Evolutionary conservation across 1,284 basidiomycete genomes (phyloP), one percentile per base, ranked within the genome.

Genomic region (Exsudoporus floridanus): DNA sequence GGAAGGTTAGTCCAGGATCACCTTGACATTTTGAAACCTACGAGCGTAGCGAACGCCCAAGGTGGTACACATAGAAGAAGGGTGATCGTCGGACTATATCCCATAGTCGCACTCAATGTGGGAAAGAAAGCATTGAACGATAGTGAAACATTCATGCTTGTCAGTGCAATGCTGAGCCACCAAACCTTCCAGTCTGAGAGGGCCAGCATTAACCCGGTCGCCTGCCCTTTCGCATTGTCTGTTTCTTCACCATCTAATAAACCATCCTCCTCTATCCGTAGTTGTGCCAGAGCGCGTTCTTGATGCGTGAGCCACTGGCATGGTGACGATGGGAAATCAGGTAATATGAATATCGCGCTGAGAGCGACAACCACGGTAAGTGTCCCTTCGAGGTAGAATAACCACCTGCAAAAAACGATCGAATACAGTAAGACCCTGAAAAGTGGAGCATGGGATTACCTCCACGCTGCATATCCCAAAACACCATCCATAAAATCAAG

Each of bases 311-410:
- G 76, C 82, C 83, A 88, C 47, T 59, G 70, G 27, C 81, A 78
- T 5, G 23, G 44, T 0, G 78, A 85, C 4, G 76, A 70, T 4
- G 87, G 87, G 66, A 93, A 88, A 70, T 93, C 91, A 9, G 91
- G 91, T 2, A 93, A 78, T 56, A 92, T 73, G 66, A 86, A 84
- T 27, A 84, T 77, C 18, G 86, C 79, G 34, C 73, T 41, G 47
- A 83, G 60, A 16, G 86, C 89, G 34, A 88, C 74, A 46, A 79
- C 70, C 60, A 90, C 78, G 1, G 87, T 89, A 10, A 88, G 65
- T 6, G 75, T 72, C 18, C 86, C 86, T 68, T 90, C 86, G 39
- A 90, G 82, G 66, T 77, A 90, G 74, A 92, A 92, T 1, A 92
- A 73, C 88, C 88, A 62, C 36, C 59, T 58, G 36, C 7, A 44